Base-by-base conservation (phyloP, 1,284 basidiomycete species). In the Naganishia albida region DNA sequence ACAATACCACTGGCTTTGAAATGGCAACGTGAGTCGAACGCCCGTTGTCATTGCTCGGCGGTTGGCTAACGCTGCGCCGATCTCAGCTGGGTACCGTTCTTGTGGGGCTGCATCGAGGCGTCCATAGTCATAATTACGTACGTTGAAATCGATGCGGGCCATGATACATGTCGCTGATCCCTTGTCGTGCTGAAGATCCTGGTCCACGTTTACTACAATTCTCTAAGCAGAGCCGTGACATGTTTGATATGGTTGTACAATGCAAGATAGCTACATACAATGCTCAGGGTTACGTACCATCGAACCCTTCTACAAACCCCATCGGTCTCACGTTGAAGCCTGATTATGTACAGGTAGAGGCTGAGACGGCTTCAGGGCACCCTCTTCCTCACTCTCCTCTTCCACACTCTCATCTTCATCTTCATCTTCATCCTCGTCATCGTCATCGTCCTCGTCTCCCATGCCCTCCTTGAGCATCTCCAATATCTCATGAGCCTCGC, bases 401-500 rank as follows among this genome's bases (percentile, higher is more conserved):
- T 70, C 67, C 62, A 72, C 67, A 44, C 67, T 69, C 15, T 63
- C 57, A 1, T 66, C 68, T 1, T 62, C 63, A 10, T 62, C 66
- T 15, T 57, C 65, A 15, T 67, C 67, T 6, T 69, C 67, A 18
- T 65, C 66, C 3, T 68, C 66, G 0, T 69, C 64, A 15, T 67
- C 63, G 20, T 66, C 67, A n/a, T 65, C 55, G 18, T 54, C 66
- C 18, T 59, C 66, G 26, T 65, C 67, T 7, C 67, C 66, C 57
- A 56, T 65, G 44, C 55, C 66, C 43, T 69, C 51, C 48, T 60
- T 68, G 25, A 49, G 60, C 92, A 85, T 91, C 87, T 70, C 93
- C 81, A 73, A 93, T 84, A 79, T 95, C 93, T 20, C 94, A 74
- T 98, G 94, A 68, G 94, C 96, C 79, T 99, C 95, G 71, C 90